A percentile compares a stretch with the other conserved stretches of the same genome.
Conservation (phyloP, 164 flowering plant species). For the Dillenia turbinata region DNA sequence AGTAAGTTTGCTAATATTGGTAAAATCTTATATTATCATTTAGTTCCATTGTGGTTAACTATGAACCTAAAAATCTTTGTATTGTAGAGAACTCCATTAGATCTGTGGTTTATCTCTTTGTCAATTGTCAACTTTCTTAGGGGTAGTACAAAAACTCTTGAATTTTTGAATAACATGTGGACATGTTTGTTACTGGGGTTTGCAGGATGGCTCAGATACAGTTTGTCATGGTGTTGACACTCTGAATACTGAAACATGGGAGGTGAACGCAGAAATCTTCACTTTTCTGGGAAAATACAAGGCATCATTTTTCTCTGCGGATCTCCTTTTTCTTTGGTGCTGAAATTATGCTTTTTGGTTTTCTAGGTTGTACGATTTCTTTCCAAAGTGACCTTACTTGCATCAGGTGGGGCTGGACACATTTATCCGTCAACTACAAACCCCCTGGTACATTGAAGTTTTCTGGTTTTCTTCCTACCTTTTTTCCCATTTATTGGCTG, state of each 20-base stretch:
- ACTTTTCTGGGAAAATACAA: background rate
- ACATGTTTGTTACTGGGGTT: slow-evolving; percentile 6
- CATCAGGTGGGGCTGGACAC: slow-evolving; percentile 98
- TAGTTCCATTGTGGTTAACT: too few species aligned
- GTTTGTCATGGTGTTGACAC: slow-evolving; percentile 92
- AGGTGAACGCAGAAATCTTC: slow-evolving; percentile 38
- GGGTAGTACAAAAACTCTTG: too few species aligned
- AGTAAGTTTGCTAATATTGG: too few species aligned
- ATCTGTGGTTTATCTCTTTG: too few species aligned
- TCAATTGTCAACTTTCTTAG: too few species aligned
- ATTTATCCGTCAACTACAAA: slow-evolving; percentile 94
- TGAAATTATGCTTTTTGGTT: slow-evolving; percentile 1
- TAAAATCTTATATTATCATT: too few species aligned
- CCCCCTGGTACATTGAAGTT: slow-evolving; percentile 56
- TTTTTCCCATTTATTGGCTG: background rate
- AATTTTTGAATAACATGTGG: background rate
- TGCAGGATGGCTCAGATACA: slow-evolving; percentile 76
- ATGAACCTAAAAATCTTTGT: too few species aligned
- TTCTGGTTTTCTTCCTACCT: background rate
- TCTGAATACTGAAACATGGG: slow-evolving; percentile 72
- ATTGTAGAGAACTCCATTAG: too few species aligned
- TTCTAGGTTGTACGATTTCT: slow-evolving; percentile 77
- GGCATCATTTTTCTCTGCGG: background rate
- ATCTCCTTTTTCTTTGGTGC: background rate
- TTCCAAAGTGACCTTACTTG: slow-evolving; percentile 88